These are phyloP conservation scores for Patellifolia procumbens DNA, from an alignment of 179 eudicot genomes.

Conservation along the genomic window DNA sequence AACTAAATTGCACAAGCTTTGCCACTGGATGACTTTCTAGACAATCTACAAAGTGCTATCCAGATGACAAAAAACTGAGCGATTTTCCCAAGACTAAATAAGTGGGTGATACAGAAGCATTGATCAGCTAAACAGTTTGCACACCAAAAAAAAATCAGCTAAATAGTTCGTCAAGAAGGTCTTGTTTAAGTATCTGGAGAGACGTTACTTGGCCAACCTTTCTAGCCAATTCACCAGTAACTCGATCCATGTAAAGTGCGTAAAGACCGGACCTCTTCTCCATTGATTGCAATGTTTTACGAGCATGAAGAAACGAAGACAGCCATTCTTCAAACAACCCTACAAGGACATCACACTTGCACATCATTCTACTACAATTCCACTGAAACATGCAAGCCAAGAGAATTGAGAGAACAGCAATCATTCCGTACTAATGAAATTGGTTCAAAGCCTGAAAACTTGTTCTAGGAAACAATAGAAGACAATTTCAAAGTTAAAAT, in stretches of 20 bases:
- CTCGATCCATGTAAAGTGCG: conserved; percentile 79
- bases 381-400: not conserved
- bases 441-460: not conserved
- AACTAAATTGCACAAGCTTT: not conserved
- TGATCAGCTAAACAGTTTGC: too few relatives aligned
- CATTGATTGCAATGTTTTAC: conserved; percentile 58
- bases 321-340: conserved; percentile 84
- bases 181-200: conserved; percentile 48
- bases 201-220: conserved; percentile 51
- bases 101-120: not conserved
- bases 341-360: conserved; percentile 30
- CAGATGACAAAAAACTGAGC: not conserved
- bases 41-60: not conserved
- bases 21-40: not conserved
- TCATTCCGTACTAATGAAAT: not conserved
- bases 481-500: not conserved
- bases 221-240: conserved; percentile 65
- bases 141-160: too few relatives aligned
- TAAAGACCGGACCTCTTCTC: conserved; percentile 75
- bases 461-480: not conserved
- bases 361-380: not conserved
- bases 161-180: conserved; percentile 53
- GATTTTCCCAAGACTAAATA: not conserved
- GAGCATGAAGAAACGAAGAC: conserved; percentile 57
- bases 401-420: not conserved